Evolutionary conservation across 1,284 basidiomycete species (phyloP).

Genomic region (Volvariella surrecta): DNA sequence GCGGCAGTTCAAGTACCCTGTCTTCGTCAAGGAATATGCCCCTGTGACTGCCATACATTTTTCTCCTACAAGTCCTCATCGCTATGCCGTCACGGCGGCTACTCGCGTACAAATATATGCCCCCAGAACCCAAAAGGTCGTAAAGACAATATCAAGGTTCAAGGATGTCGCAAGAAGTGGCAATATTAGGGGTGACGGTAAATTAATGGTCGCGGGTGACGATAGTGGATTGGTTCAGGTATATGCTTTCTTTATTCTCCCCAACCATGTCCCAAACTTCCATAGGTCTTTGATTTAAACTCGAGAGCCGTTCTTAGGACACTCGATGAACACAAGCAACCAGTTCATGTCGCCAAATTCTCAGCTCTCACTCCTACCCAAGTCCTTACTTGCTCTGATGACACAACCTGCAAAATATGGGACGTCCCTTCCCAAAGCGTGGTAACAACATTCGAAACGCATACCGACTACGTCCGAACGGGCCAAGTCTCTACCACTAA

Average conservation of each 20-base stretch:
- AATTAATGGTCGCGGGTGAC: constrained; percentile 91
- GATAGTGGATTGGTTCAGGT: constrained; percentile 92
- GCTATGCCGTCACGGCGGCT: constrained; percentile 93
- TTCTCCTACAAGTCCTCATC: constrained; percentile 76
- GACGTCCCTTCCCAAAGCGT: constrained; percentile 88
- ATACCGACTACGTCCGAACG: constrained; percentile 94
- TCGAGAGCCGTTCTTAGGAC: constrained; percentile 92
- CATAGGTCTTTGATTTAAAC: constrained; percentile 88
- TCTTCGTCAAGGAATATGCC: constrained; percentile 92
- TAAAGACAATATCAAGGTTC: constrained; percentile 94
- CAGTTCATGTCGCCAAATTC: constrained; percentile 92
- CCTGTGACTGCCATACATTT: constrained; percentile 92
- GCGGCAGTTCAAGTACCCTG: constrained; percentile 77
- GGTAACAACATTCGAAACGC: constrained; percentile 73
- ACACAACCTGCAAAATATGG: constrained; percentile 91
- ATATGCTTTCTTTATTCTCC: constrained; percentile 4
- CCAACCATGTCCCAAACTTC: constrained; percentile 10
- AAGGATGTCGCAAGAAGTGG: constrained; percentile 92
- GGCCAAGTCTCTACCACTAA: constrained; percentile 81
- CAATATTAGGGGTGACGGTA: constrained; percentile 86
- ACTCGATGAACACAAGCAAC: constrained; percentile 88
- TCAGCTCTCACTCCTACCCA: constrained; percentile 77
- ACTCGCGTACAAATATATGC: constrained; percentile 95
- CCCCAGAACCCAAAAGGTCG: constrained; percentile 89
- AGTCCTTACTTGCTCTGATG: constrained; percentile 92